Evolutionary conservation across 73 alveolate species (phyloP).

Genomic region (Symbiodinium natans): DNA sequence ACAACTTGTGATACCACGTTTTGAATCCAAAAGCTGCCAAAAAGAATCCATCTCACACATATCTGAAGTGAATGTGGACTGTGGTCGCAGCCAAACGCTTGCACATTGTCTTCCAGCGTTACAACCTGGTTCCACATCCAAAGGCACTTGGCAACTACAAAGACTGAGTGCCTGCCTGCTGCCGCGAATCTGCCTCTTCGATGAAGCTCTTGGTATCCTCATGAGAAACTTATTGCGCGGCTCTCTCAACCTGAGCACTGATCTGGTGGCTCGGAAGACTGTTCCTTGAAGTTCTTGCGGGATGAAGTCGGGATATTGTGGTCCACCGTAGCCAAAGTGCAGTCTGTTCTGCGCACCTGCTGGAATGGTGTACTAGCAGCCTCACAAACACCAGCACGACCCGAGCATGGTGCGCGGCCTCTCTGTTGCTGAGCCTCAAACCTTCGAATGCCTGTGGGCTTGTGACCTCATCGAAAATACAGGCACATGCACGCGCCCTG

Average conservation of each 20-base stretch:
- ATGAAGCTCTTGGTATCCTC: constrained; percentile 84
- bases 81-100: constrained; percentile 50
- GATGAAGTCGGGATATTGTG: constrained; percentile 87
- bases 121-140: not conserved
- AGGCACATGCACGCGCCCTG: not conserved
- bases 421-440: constrained; percentile 72
- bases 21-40: not conserved
- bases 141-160: no score
- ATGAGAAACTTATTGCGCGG: no score
- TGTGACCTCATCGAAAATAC: constrained; percentile 24
- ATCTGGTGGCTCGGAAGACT: not conserved
- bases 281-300: constrained; percentile 62
- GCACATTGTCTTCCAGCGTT: constrained; percentile 78
- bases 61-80: not conserved
- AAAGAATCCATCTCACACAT: not conserved
- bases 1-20: no score
- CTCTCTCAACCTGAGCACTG: not conserved
- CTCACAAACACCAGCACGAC: no score
- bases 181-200: constrained; percentile 84
- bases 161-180: constrained; percentile 16
- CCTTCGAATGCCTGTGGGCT: constrained; percentile 93
- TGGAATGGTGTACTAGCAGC: not conserved
- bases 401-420: constrained; percentile 12
- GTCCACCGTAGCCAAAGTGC: constrained; percentile 93
- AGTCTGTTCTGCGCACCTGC: constrained; percentile 84